Base-by-base conservation (phyloP, 495 filamentous ascomycete genomes). In the Astrothelium macrocarpum region DNA sequence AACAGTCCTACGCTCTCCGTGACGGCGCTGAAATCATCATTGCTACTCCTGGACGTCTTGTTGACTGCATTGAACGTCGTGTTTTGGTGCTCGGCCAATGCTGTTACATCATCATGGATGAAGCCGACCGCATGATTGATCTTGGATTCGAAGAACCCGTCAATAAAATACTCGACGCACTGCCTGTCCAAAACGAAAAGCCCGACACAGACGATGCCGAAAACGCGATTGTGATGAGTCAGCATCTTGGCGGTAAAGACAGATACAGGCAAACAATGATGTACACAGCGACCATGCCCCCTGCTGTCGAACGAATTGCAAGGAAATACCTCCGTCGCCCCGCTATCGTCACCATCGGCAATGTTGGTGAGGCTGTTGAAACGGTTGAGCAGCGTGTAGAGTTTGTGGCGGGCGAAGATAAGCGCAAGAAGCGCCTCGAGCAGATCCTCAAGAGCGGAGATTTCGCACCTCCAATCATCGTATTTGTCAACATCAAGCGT, bases 401-500 rank as follows among this genome's bases (percentile, higher is more conserved):
- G 72, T 89, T 96, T 74, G 80, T 99, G 36, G 68, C 84, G 1
- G 91, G 91, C 67, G 94, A 99, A 80, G 94, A 99, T 77, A 94
- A 94, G 76, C 84, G 91, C 66, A 99, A 99, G 88, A 96, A 95
- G 77, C 88, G 94, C 12, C 85, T 99, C 20, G 83, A 85, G 65
- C 92, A 99, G 68, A 93, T 99, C 59, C 86, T 99, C 56, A 81
- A 80, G 32, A 91, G 89, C 0, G 80, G 87, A 68, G 90, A 96
- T 65, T 97, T 96, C 78, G 80, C 82, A 2, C 87, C 95, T 0
- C 94, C 94, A 25, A 92, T 99, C 75, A 97, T 99, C 72, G 94
- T 97, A 60, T 99, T 99, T 72, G 94, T 99, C 82, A 99, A 99
- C 75, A 97, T 97, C 87, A 99, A 97, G 75, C 90, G 93, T 65